Evolutionary conservation across 129 eudicot genomes (phyloP).

Genomic region (Chrysanthemum lavandulifolium): DNA sequence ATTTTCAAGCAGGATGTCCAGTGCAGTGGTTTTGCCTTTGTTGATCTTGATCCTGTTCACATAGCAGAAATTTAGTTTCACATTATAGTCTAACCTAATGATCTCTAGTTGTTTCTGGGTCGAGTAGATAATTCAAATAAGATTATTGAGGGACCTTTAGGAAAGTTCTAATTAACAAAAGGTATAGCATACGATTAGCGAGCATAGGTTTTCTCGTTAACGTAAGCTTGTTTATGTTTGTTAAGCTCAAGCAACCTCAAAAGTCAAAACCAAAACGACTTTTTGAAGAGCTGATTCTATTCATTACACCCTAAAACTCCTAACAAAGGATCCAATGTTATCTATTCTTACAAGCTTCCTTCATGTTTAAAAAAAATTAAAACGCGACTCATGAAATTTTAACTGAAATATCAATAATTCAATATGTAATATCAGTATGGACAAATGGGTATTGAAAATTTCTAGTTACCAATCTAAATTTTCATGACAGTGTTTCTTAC

Average conservation of each 20-base stretch:
- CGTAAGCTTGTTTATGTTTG: background rate
- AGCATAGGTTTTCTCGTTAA: background rate
- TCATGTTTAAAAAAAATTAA: background rate
- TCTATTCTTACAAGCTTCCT: background rate
- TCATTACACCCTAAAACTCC: background rate
- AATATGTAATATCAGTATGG: background rate
- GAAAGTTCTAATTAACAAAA: no score
- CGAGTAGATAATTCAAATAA: background rate
- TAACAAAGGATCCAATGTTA: background rate
- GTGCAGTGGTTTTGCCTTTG: conserved; percentile 88
- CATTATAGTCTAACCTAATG: background rate
- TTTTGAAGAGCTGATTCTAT: background rate
- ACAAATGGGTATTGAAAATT: background rate
- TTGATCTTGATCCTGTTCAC: conserved; percentile 66
- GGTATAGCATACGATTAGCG: no score
- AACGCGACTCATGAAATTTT: background rate
- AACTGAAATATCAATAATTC: background rate
- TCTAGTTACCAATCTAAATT: background rate
- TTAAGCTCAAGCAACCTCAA: background rate
- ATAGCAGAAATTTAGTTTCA: background rate
- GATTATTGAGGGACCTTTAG: background rate
- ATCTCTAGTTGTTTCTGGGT: no score
- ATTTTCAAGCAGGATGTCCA: conserved; percentile 96
- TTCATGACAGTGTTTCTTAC: background rate
- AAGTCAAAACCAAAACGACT: background rate